Conservation (phyloP, 1,284 basidiomycete species). For the Melanopsichium pennsylvanicum region DNA sequence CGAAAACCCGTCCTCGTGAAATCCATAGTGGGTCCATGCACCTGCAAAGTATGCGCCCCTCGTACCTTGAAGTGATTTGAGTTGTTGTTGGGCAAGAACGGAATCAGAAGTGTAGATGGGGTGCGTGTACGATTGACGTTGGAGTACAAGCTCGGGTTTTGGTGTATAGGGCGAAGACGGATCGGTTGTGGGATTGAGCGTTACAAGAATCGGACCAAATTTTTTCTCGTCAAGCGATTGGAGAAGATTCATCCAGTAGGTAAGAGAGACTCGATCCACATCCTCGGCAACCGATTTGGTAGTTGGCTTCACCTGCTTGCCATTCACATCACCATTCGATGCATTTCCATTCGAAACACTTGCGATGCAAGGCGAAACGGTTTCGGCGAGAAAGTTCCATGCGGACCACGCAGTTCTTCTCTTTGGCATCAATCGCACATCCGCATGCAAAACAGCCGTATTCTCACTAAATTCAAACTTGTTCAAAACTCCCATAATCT, state of each 20-base stretch:
- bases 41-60: constrained; percentile 75
- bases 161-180: constrained; percentile 36
- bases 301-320: constrained; percentile 2
- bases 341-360: neutral
- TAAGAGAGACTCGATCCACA: constrained; percentile 50
- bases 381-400: constrained; percentile 59
- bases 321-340: constrained; percentile 8
- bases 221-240: constrained; percentile 73
- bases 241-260: constrained; percentile 81
- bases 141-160: constrained; percentile 65
- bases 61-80: constrained; percentile 73
- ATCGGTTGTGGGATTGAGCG: constrained; percentile 72
- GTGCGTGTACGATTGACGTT: constrained; percentile 75
- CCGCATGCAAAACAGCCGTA: constrained; percentile 76
- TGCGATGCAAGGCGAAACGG: constrained; percentile 3
- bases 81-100: constrained; percentile 71
- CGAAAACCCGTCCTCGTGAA: constrained; percentile 84
- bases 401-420: constrained; percentile 47
- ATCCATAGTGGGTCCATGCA: constrained; percentile 79
- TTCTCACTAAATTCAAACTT: constrained; percentile 73
- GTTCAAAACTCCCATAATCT: constrained; percentile 68
- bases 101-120: constrained; percentile 69
- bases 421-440: constrained; percentile 49
- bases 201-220: constrained; percentile 78
- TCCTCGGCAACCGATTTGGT: constrained; percentile 1